Conservation (phyloP, 768 basidiomycete species). For the Boletales sp. region DNA sequence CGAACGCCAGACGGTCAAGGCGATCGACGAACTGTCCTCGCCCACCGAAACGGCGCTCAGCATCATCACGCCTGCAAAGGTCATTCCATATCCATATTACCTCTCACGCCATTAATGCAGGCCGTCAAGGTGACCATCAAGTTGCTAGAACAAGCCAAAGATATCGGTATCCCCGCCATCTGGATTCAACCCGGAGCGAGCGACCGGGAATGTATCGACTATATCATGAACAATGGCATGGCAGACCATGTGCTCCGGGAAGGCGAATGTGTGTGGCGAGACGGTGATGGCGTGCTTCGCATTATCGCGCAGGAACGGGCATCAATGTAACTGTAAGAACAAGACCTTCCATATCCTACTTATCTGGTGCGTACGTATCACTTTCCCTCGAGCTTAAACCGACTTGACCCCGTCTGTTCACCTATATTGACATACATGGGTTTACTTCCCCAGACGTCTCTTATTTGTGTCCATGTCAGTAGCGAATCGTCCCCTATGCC, state of each 20-base stretch:
- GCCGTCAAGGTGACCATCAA: constrained; percentile 61
- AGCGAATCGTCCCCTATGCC: too few species aligned
- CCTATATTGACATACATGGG: too few species aligned
- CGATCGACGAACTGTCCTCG: constrained; percentile 52
- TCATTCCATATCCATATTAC: constrained; percentile 16
- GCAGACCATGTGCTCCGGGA: constrained; percentile 70
- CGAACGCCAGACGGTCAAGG: constrained; percentile 52
- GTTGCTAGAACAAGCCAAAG: constrained; percentile 63
- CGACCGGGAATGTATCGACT: constrained; percentile 58
- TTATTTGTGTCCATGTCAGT: too few species aligned
- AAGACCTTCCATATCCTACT: background rate
- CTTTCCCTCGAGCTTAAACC: background rate
- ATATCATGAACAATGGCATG: constrained; percentile 63
- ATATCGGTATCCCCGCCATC: constrained; percentile 66
- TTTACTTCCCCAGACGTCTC: too few species aligned
- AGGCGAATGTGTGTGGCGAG: constrained; percentile 78
- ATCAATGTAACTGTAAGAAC: constrained; percentile 12
- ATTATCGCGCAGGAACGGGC: constrained; percentile 20
- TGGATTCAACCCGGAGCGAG: constrained; percentile 93
- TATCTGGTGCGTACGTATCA: background rate
- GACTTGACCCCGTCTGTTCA: background rate
- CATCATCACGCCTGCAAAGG: constrained; percentile 76
- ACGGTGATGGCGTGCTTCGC: constrained; percentile 58
- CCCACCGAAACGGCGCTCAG: constrained; percentile 72
- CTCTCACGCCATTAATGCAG: background rate